Base-by-base conservation (phyloP, 176 grass and related monocot species). In the Metroxylon sagu region DNA sequence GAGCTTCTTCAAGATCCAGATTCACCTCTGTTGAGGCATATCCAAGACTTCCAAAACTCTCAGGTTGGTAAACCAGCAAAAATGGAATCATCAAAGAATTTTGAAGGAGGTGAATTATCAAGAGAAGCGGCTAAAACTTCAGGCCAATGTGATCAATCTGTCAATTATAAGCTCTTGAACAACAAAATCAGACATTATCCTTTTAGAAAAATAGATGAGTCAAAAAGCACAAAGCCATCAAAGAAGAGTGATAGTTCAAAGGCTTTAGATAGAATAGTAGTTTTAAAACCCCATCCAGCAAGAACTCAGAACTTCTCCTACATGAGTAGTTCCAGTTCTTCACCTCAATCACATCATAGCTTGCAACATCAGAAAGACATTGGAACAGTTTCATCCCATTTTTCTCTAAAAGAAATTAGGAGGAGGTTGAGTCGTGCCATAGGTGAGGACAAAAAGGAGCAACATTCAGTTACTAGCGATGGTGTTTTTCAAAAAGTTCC, bases 1-100 rank as follows among this genome's bases (percentile, higher is more conserved):
- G 82, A 82, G 68, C 82, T 90, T 85, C 74, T 90, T 58, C 68
- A 78, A 74, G 83, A 95, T 71, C 77, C 81, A 48, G 80, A 86
- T 65, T 85, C 82, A 63, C 66, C 66, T 57, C 50, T 88, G 53
- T 75, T 83, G 51, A 70, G 76, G 74, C 78, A 71, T 29, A 69
- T 89, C 26, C 61, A 82, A 52, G 74, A 85, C 48, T 74, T 81
- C 51, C 78, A 90, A 26, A 74, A 62, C 29, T 71, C 53, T n/a
- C 51, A 79, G 58, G 82, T n/a, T 35, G 51, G 26, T 55, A 68
- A 56, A 85, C 55, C 57, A 54, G 30, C 58, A 25, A 76, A 53
- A 19, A 59, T 73, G 59, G 72, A 69, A 69, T 56, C 19, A 21
- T 29, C 74, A 62, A 66, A 73, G 31, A 56, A 35, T 74, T 65